phyloP scores from a whole-genome alignment of 2,329 filamentous ascomycete genomes.

The Fusarium chlamydosporum region DNA sequence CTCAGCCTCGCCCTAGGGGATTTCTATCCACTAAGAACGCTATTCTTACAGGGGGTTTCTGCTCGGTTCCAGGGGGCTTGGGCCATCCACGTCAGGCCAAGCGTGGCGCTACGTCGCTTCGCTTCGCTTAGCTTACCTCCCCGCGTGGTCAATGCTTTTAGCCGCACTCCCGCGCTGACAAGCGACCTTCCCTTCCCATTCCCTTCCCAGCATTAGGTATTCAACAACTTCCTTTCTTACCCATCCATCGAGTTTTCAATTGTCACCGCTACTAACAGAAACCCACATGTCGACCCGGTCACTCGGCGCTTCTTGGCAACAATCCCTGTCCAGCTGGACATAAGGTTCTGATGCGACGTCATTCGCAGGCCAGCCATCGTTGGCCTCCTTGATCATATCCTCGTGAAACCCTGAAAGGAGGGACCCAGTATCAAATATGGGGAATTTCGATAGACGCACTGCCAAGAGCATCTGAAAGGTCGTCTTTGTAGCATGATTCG shows the following conservation, averaged over 20 bases:
- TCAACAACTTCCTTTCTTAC: constrained; percentile 9
- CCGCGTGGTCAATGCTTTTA: constrained; percentile 40
- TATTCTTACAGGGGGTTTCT: constrained; percentile 32
- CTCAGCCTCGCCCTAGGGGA: constrained; percentile 45
- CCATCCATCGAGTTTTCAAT: constrained; percentile 16
- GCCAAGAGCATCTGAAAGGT: constrained; percentile 20
- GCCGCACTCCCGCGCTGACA: constrained; percentile 43
- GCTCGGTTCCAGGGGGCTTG: constrained; percentile 11
- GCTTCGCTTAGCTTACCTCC: constrained; percentile 6
- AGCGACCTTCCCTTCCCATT: constrained; percentile 31
- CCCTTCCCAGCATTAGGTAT: background rate
- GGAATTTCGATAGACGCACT: constrained; percentile 12
- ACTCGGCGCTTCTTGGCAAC: constrained; percentile 30
- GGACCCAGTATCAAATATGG: constrained; percentile 10
- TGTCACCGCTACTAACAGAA: constrained; percentile 21
- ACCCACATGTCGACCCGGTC: constrained; percentile 16
- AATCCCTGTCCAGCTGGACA: constrained; percentile 47
- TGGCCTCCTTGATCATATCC: constrained; percentile 32
- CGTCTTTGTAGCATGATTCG: constrained; percentile 18
- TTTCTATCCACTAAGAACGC: constrained; percentile 31
- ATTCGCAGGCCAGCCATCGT: constrained; percentile 16
- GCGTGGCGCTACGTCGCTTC: constrained; percentile 18
- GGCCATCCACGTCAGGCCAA: background rate
- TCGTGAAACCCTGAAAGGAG: constrained; percentile 17
- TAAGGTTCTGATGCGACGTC: constrained; percentile 40